These are phyloP conservation scores for Aurifilum marmelostoma DNA, from an alignment of 2,329 filamentous ascomycete genomes.

Conservation along the genomic window DNA sequence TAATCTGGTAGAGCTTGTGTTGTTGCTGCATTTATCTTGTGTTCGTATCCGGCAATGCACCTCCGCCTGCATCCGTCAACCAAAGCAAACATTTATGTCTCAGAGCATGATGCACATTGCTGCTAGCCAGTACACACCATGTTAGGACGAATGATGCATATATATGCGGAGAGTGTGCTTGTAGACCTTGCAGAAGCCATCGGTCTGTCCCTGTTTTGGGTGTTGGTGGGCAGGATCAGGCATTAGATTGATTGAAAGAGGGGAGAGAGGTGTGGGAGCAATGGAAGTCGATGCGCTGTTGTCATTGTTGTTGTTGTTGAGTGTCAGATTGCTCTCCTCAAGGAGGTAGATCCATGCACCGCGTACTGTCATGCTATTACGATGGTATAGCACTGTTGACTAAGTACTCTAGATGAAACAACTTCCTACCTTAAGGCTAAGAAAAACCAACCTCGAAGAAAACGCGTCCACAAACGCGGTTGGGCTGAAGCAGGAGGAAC, in stretches of 20 bases:
- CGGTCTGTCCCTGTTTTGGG: not conserved
- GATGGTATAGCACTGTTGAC: not conserved
- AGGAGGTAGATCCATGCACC: too few relatives aligned
- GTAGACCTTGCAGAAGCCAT: not conserved
- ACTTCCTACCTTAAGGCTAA: not conserved
- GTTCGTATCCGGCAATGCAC: not conserved
- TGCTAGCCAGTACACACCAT: too few relatives aligned
- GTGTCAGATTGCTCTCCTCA: too few relatives aligned
- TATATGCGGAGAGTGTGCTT: not conserved
- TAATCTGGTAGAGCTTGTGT: not conserved
- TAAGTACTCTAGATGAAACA: not conserved
- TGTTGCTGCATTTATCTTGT: not conserved
- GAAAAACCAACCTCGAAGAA: not conserved
- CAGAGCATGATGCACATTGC: not conserved
- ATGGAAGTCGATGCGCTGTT: too few relatives aligned
- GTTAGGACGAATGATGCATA: too few relatives aligned
- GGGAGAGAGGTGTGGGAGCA: too few relatives aligned
- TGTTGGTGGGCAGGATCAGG: not conserved
- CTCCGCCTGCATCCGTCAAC: not conserved
- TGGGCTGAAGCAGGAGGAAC: not conserved
- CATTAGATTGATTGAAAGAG: not conserved
- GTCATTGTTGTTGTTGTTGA: too few relatives aligned
- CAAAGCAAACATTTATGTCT: not conserved
- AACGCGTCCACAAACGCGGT: slow-evolving; percentile 9
- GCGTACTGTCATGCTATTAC: too few relatives aligned